Percentiles rank a stretch among this genome's conserved stretches.
These are phyloP conservation scores for Tylopilus sp. DNA, from an alignment of 768 basidiomycete species.

Conservation along the genomic window DNA sequence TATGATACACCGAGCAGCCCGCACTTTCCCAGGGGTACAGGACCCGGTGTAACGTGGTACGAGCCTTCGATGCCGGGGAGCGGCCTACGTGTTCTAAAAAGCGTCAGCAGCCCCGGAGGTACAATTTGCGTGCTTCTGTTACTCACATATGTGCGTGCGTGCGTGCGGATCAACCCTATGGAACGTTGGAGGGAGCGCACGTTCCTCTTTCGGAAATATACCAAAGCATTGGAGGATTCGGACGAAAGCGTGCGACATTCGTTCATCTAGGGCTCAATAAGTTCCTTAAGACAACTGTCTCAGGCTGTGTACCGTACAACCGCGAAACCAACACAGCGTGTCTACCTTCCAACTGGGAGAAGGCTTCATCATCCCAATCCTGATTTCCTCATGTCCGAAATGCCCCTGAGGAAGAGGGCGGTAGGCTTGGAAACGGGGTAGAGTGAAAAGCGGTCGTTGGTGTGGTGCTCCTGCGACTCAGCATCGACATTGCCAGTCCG, in stretches of 20 bases:
- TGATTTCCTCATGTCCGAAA: conserved; percentile 1
- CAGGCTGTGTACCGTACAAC: conserved; percentile 41
- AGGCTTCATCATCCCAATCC: conserved; percentile 18
- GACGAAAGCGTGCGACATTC: not conserved
- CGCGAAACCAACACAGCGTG: conserved; percentile 42
- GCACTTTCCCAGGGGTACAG: conserved; percentile 4
- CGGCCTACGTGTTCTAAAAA: too few relatives aligned
- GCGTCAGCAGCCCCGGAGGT: not conserved
- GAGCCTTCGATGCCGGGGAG: too few relatives aligned
- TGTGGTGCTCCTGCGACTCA: conserved; percentile 61
- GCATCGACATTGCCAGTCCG: conserved; percentile 68
- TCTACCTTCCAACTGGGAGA: conserved; percentile 41
- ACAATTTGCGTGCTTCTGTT: not conserved
- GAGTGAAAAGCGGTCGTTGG: conserved; percentile 46
- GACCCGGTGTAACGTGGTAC: not conserved
- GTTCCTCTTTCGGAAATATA: not conserved
- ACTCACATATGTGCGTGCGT: not conserved
- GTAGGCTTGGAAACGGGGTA: conserved; percentile 29
- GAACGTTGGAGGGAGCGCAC: too few relatives aligned
- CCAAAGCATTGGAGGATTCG: not conserved
- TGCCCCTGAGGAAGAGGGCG: conserved; percentile 18
- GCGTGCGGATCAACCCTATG: too few relatives aligned
- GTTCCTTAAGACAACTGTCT: conserved; percentile 31
- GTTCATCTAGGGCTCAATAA: conserved; percentile 9
- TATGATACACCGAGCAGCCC: not conserved